Evolutionary conservation across 1,284 basidiomycete genomes (phyloP).

Genomic region (Fistulina hepatica): DNA sequence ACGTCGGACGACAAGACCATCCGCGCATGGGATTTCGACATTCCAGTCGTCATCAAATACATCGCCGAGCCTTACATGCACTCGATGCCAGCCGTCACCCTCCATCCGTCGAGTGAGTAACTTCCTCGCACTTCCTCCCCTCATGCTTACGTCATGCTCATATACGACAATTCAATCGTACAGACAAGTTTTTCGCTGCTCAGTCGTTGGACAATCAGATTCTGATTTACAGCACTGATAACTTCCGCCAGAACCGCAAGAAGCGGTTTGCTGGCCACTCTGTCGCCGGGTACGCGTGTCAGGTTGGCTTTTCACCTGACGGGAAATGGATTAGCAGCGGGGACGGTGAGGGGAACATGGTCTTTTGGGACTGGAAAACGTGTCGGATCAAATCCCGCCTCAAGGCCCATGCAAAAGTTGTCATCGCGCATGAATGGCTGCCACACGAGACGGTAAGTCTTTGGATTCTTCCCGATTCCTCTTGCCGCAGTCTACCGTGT

Average conservation of each 20-base stretch:
- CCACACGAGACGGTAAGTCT: conserved; percentile 91
- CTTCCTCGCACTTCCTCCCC: conserved; percentile 7
- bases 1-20: conserved; percentile 99
- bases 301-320: conserved; percentile 94
- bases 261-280: conserved; percentile 97
- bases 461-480: conserved; percentile 8
- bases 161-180: no score
- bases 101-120: conserved; percentile 84
- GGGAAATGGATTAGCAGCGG: conserved; percentile 97
- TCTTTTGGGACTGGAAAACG: conserved; percentile 99
- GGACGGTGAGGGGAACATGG: conserved; percentile 88
- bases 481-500: conserved; percentile 7
- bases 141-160: conserved; percentile 10
- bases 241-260: conserved; percentile 96
- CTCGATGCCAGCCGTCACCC: conserved; percentile 95
- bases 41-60: conserved; percentile 98
- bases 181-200: conserved; percentile 93
- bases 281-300: conserved; percentile 93
- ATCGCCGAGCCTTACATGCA: conserved; percentile 99
- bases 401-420: conserved; percentile 86
- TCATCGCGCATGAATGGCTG: conserved; percentile 96
- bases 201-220: conserved; percentile 99
- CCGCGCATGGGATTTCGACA: conserved; percentile 97
- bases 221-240: conserved; percentile 91
- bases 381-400: conserved; percentile 86